Evolutionary conservation across 2,329 filamentous ascomycete species (phyloP), one percentile per base, ranked within the genome.

Genomic region (Sporothrix mexicana): DNA sequence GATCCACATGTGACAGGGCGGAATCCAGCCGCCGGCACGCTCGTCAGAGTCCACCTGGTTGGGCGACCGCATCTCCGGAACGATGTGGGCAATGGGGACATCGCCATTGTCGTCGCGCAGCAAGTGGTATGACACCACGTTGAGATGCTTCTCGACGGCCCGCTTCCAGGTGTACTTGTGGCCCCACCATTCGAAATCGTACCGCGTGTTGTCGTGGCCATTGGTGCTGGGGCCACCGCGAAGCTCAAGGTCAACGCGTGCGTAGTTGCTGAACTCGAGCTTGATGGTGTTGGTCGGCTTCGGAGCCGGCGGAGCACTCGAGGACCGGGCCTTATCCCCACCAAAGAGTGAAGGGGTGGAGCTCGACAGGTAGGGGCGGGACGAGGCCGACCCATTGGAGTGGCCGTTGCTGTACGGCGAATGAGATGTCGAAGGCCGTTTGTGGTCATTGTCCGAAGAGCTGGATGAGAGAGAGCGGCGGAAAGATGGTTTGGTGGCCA

Each of bases 251-350:
- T 97, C 93, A 55, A 98, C 90, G 77, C 96, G 94, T 1, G 95
- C 95, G 80, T 99, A 99, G 83, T 98, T 99, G 76, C 94, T 97
- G 80, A 98, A 99, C 80, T 98, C 95, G 47, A 99, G 88, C 82
- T 94, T 93, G 80, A 95, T 92, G 49, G 88, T 91, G 80, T 97
- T 94, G 73, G 91, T 93, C 20, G 93, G 73, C 61, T 85, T 77
- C 55, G 82, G 81, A 71, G 80, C 83, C 30, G 80, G 78, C 72
- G 79, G 80, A 12, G 49, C 49, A 17, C 41, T 45, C 73, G 75
- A 77, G 59, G 72, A 49, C 67, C 74, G 75, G 69, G 9, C 69
- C 25, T 72, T 68, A 71, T 76, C 73, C 73, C 75, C 75, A 71
- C 81, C 78, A 74, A 82, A 74, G 10, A 73, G 53, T 1, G 72